Conservation (phyloP, 2,329 filamentous ascomycete genomes). For the Colletotrichum camelliae region DNA sequence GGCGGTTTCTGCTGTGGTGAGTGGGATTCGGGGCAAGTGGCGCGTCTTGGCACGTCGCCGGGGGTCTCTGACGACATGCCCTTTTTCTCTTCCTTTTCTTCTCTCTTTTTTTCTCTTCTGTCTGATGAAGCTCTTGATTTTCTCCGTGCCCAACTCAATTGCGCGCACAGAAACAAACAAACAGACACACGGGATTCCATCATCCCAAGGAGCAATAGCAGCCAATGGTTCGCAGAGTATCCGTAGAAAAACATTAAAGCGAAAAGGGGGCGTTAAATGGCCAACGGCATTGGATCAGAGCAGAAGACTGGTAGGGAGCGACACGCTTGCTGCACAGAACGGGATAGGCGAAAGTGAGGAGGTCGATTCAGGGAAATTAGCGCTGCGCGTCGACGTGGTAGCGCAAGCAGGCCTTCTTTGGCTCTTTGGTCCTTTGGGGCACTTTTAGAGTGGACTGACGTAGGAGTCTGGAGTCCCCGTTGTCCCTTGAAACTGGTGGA, state of each 20-base stretch:
- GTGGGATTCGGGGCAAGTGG: not conserved
- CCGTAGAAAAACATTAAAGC: not conserved
- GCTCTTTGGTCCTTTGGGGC: not conserved
- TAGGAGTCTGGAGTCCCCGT: not conserved
- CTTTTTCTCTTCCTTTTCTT: not conserved
- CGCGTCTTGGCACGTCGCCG: constrained; percentile 18
- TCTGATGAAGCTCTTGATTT: not conserved
- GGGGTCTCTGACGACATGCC: constrained; percentile 13
- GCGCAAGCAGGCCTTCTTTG: not conserved
- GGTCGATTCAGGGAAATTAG: constrained; percentile 17
- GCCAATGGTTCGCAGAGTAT: not conserved
- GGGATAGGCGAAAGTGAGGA: not conserved
- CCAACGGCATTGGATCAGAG: not conserved
- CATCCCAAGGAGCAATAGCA: not conserved
- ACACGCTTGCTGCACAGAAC: not conserved
- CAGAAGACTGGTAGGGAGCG: not conserved
- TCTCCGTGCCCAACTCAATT: not conserved
- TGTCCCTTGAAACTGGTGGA: not conserved
- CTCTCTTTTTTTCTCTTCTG: not conserved
- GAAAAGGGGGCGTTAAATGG: not conserved
- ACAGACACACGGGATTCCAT: not conserved
- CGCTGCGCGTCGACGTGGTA: not conserved
- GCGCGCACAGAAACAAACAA: not conserved
- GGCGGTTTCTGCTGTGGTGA: not conserved
- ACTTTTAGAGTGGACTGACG: not conserved